These are phyloP conservation scores for Ceratobasidium theobromae DNA, from an alignment of 1,284 basidiomycete genomes.

Conservation along the genomic window DNA sequence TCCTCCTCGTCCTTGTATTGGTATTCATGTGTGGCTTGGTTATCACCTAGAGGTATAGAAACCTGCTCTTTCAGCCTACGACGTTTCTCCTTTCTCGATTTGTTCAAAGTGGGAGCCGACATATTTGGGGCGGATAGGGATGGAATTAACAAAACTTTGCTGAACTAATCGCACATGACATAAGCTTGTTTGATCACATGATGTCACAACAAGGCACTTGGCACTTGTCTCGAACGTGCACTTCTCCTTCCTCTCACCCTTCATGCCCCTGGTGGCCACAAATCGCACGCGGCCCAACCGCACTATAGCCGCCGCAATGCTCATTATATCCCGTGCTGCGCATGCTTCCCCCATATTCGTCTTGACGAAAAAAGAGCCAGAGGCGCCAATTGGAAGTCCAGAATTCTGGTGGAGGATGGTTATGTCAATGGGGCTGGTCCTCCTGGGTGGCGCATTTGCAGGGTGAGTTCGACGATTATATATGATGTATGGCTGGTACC, in stretches of 20 bases:
- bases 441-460: slow-evolving; percentile 82
- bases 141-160: slow-evolving; percentile 30
- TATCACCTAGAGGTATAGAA: slow-evolving; percentile 11
- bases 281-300: slow-evolving; percentile 26
- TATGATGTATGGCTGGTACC: not conserved
- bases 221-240: not conserved
- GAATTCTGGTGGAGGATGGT: slow-evolving; percentile 66
- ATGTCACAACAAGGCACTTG: slow-evolving; percentile 7
- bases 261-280: slow-evolving; percentile 20
- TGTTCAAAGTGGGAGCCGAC: not conserved
- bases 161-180: not conserved
- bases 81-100: slow-evolving; percentile 25
- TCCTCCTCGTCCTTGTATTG: slow-evolving; percentile 79
- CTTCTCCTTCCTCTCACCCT: slow-evolving; percentile 28
- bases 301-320: slow-evolving; percentile 18
- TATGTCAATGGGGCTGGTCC: slow-evolving; percentile 65
- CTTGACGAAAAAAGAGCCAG: slow-evolving; percentile 15
- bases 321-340: slow-evolving; percentile 17
- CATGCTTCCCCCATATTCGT: slow-evolving; percentile 24
- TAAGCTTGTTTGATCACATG: slow-evolving; percentile 3
- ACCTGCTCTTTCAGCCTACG: not conserved
- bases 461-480: slow-evolving; percentile 65
- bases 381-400: slow-evolving; percentile 38
- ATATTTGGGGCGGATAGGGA: not conserved
- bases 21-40: slow-evolving; percentile 12